Evolutionary conservation across 139 green algal species (phyloP), one percentile per base, ranked within the genome.

Genomic region (Chlamydomonas sphaeroides): DNA sequence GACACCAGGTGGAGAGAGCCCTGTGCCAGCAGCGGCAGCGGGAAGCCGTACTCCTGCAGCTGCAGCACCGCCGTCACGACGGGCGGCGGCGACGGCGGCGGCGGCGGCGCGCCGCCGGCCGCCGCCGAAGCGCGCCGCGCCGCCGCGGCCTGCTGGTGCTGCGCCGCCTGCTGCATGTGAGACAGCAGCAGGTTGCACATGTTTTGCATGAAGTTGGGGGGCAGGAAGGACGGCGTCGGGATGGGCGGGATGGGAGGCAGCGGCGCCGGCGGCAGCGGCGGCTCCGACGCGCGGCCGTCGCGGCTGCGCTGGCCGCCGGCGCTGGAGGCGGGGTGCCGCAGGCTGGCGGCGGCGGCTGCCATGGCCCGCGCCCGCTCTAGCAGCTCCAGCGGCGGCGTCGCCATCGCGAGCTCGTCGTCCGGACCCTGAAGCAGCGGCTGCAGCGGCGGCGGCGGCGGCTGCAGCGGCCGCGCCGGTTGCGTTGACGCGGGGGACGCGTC

Each of bases 161-260:
- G 72, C 71, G 32, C 5, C 8, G 39, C 36, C 5, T 70, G 61
- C 18, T 70, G 74, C 15, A 70, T 80, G 74, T 69, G 59, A 1
- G 74, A 10, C 3, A 41, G n/a, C 32, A 80, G 38, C 36, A 71
- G 74, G 30, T 42, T 45, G 74, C 74, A 70, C 8, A 78, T 36
- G 49, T 66, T 41, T 3, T 65, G 32, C 69, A 77, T 77, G 69
- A 77, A 65, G 48, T 77, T 77, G 39, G 69, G 48, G 0, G 69
- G 48, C 32, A 77, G 45, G 69, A 25, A 48, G 25, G 48, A 3
- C 32, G 48, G 69, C 32, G 45, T 63, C 38, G 53, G 56, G 33
- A 65, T 28, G 30, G 56, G 21, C 5, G 72, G 53, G 56, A 79
- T 68, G 72, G 39, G 14, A 25, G 49, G 49, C 21, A 56, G 53